Base-by-base conservation (phyloP, 2,329 filamentous ascomycete genomes). In the Hirsutella minnesotensis region DNA sequence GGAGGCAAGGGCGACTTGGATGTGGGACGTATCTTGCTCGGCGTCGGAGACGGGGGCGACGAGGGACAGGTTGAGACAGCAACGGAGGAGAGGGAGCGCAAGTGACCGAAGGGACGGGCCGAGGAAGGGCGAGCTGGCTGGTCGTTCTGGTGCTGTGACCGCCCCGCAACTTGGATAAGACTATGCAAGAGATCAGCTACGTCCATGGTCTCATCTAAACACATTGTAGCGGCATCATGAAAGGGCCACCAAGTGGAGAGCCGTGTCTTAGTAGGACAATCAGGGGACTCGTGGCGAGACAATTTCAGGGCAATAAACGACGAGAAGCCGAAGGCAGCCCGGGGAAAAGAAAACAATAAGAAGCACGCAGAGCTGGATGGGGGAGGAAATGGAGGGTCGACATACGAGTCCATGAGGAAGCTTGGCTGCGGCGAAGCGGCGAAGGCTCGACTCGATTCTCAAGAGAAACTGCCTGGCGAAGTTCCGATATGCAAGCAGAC, bases 131-230 rank as follows among this genome's bases (percentile, higher is more conserved):
- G 49, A 39, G 54, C 52, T 18, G 54, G 45, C 15, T 53, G 50
- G 21, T 59, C 52, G 45, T 59, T 67, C 24, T 59, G 53, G 47
- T 60, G 68, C 57, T 70, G 69, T 50, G 70, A 63, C 68, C 71
- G 77, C 58, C 68, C 67, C 50, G 69, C 64, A 47, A 73, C 66
- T 49, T 69, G 68, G 46, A 75, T 68, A 57, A 77, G 70, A 60
- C 72, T 77, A 47, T 44, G 47, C 22, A 46, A 30, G 16, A 49
- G 35, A 45, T 52, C 38, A 53, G 49, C 43, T 44, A 47, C 44
- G 34, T 41, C 35, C 29, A 47, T 49, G 36, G 30, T 44, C 43
- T 42, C 37, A 30, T 38, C 19, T n/a, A 12, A 38, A 24, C n/a
- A 38, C 16, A 38, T n/a, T 15, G 29, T 20, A 35, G 21, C 39